Conservation (phyloP, 371 early-diverging fungal genomes). For the Rhizopus stolonifer region DNA sequence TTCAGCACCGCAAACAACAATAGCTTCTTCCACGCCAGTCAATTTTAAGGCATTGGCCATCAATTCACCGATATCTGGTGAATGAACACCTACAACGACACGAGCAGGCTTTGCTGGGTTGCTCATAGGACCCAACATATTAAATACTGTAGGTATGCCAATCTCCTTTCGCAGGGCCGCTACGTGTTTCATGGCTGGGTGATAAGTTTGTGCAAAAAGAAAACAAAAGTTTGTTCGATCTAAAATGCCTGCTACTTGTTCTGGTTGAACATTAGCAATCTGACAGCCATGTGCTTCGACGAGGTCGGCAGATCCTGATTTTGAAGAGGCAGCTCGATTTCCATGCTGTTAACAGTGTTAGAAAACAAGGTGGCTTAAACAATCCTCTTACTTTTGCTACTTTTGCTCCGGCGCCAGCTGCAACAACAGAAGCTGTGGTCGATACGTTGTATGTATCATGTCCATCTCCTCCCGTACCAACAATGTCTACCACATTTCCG, state of each 20-base stretch:
- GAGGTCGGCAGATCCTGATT: slow-evolving; percentile 93
- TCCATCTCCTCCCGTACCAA: slow-evolving; percentile 98
- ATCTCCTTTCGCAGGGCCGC: slow-evolving; percentile 80
- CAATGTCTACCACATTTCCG: slow-evolving; percentile 81
- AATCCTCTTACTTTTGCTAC: slow-evolving; percentile 93
- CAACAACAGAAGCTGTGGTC: slow-evolving; percentile 89
- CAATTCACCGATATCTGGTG: slow-evolving; percentile 70
- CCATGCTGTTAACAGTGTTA: slow-evolving; percentile 69
- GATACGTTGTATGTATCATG: slow-evolving; percentile 96
- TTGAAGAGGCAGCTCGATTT: slow-evolving; percentile 91
- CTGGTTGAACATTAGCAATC: slow-evolving; percentile 66
- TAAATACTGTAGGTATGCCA: slow-evolving; percentile 94
- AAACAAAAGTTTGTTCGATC: slow-evolving; percentile 83
- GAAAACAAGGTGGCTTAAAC: background rate
- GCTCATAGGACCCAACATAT: slow-evolving; percentile 90
- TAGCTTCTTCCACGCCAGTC: slow-evolving; percentile 73
- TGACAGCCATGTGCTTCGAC: slow-evolving; percentile 83
- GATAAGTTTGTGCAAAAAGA: slow-evolving; percentile 88
- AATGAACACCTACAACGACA: slow-evolving; percentile 88
- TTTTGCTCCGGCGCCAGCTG: slow-evolving; percentile 90
- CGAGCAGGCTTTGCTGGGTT: slow-evolving; percentile 88
- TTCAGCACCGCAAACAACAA: slow-evolving; percentile 85
- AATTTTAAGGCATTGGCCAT: slow-evolving; percentile 85
- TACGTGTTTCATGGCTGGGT: slow-evolving; percentile 89
- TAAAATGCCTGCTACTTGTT: slow-evolving; percentile 64